Evolutionary conservation across 2,329 filamentous ascomycete genomes (phyloP), one percentile per base, ranked within the genome.

Genomic region (Corinectria fuckeliana): DNA sequence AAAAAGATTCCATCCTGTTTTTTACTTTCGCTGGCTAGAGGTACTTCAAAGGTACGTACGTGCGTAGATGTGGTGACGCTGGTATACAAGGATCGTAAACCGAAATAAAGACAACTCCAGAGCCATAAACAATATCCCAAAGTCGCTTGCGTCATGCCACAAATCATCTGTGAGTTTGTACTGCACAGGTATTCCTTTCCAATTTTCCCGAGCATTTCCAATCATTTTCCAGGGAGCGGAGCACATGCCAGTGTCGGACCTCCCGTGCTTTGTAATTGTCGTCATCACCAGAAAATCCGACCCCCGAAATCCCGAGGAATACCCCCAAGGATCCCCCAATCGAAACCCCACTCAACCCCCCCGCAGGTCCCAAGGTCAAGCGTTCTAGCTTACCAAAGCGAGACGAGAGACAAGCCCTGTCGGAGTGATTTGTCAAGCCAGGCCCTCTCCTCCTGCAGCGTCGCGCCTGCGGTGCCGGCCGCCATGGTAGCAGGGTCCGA

Each of bases 381-480:
- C 10, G 14, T 16, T 18, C 16, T 23, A 26, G 49, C 28, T 42
- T 62, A 69, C 54, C 61, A 60, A 52, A 69, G 62, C 60, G 68
- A 65, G 23, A 68, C 52, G 20, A 64, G 62, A 18, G 69, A 66
- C 34, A 69, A 18, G 26, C 62, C 54, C 51, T 68, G 65, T 42
- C 61, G 59, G 51, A 67, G 60, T 23, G 69, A 71, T 49, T 66
- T 67, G 58, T 67, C 61, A 38, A 70, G 64, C 68, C 68, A 70
- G 38, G 61, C 52, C 4, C 45, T 41, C 28, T 63, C 61, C 3
- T 69, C 61, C 21, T 69, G 59, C n/a, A 55, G 59, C 13, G 59
- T 45, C 13, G 42, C 42, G 18, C 42, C 28, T 8, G 56, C 65
- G 18, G 54, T 50, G 11, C 58, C 60, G 28, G 63, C 62, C 20